Evolutionary conservation across 2,329 filamentous ascomycete species (phyloP).

Genomic region (Ceratocystiopsis sp.): DNA sequence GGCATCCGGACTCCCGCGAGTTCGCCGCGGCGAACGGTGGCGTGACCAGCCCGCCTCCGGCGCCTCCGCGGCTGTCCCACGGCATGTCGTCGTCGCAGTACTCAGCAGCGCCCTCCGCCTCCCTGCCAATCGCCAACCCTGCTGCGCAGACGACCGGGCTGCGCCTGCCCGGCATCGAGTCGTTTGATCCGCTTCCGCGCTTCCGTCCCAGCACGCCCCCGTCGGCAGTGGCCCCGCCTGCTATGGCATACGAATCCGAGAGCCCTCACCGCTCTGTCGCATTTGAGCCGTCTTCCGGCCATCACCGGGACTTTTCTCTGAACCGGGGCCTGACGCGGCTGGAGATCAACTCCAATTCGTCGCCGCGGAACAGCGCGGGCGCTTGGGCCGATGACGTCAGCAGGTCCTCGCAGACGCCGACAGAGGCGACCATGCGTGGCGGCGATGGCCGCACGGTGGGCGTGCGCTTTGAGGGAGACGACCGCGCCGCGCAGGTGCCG

Average conservation of each 20-base stretch:
- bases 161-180: conserved; percentile 78
- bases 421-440: conserved; percentile 23
- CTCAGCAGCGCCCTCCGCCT: conserved; percentile 12
- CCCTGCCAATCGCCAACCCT: conserved; percentile 26
- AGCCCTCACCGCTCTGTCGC: background rate
- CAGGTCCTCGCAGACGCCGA: conserved; percentile 36
- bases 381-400: conserved; percentile 40
- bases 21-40: conserved; percentile 22
- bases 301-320: conserved; percentile 44
- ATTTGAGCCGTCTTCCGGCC: conserved; percentile 9
- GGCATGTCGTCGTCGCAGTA: too few relatives aligned
- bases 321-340: conserved; percentile 50
- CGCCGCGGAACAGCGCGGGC: conserved; percentile 33
- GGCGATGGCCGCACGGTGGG: too few relatives aligned
- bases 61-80: too few relatives aligned
- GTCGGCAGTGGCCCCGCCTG: conserved; percentile 44
- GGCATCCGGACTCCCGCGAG: conserved; percentile 65
- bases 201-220: conserved; percentile 43
- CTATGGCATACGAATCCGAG: conserved; percentile 57
- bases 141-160: conserved; percentile 38
- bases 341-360: conserved; percentile 38
- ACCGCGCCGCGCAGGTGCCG: conserved; percentile 10
- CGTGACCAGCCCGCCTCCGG: too few relatives aligned
- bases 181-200: conserved; percentile 62
- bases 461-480: conserved; percentile 38